A percentile compares a stretch with the other conserved stretches of the same genome.
Conservation (phyloP, 371 early-diverging fungal genomes). For the Rhizopus delemar region DNA sequence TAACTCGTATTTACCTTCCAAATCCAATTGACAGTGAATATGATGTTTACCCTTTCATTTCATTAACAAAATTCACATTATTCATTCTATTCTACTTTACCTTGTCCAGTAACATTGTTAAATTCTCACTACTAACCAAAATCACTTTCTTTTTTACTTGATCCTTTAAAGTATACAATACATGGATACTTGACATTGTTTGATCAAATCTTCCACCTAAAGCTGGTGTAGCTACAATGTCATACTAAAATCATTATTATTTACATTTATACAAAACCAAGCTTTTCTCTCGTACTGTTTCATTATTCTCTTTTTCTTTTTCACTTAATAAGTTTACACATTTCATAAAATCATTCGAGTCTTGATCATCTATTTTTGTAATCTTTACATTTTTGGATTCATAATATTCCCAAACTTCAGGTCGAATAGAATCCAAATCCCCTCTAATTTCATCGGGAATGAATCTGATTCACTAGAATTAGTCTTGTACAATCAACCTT, state of each 20-base stretch:
- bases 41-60: constrained; percentile 61
- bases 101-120: constrained; percentile 69
- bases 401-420: constrained; percentile 71
- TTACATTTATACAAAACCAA: background rate
- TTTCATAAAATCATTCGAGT: constrained; percentile 89
- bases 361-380: constrained; percentile 56
- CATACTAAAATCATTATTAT: constrained; percentile 33
- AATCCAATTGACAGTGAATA: constrained; percentile 58
- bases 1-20: constrained; percentile 58
- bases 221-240: constrained; percentile 79
- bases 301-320: constrained; percentile 30
- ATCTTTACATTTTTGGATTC: constrained; percentile 53
- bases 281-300: constrained; percentile 19
- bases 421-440: constrained; percentile 82
- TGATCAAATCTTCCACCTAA: constrained; percentile 92
- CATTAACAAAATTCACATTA: background rate
- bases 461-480: constrained; percentile 47
- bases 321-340: constrained; percentile 54
- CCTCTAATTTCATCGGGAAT: constrained; percentile 82
- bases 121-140: constrained; percentile 70
- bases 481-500: background rate
- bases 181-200: constrained; percentile 74
- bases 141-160: constrained; percentile 55
- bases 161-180: constrained; percentile 57
- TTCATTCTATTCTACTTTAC: constrained; percentile 40